These are phyloP conservation scores for Tetrapyrgos nigripes DNA, from an alignment of 1,284 basidiomycete genomes.

Conservation along the genomic window DNA sequence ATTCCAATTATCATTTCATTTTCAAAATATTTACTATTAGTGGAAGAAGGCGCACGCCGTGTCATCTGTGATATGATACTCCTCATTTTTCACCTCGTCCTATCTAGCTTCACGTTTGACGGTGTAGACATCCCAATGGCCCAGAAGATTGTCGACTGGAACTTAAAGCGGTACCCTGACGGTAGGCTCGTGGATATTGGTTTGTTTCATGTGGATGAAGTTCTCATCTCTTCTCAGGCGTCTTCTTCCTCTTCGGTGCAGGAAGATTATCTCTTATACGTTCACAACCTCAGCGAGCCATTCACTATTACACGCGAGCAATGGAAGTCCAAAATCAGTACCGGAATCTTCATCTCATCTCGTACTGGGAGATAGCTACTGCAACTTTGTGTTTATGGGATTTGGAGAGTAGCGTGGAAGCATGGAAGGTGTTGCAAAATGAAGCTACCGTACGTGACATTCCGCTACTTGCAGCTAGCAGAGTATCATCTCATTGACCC, in stretches of 20 bases:
- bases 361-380: slow-evolving; percentile 87
- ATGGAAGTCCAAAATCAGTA: slow-evolving; percentile 71
- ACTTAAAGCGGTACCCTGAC: slow-evolving; percentile 78
- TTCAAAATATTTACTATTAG: too few relatives aligned
- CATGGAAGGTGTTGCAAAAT: slow-evolving; percentile 74
- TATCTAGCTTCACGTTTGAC: slow-evolving; percentile 83
- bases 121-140: slow-evolving; percentile 80
- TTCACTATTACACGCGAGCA: slow-evolving; percentile 75
- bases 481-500: background rate
- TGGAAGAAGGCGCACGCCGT: slow-evolving; percentile 81
- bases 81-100: slow-evolving; percentile 92
- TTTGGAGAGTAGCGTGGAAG: slow-evolving; percentile 62
- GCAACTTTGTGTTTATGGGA: slow-evolving; percentile 77
- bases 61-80: slow-evolving; percentile 90
- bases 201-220: background rate
- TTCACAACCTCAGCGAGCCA: slow-evolving; percentile 78
- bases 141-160: slow-evolving; percentile 80
- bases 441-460: slow-evolving; percentile 71
- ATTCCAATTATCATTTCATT: background rate
- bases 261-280: slow-evolving; percentile 84
- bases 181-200: slow-evolving; percentile 55
- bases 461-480: background rate
- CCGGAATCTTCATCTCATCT: slow-evolving; percentile 76
- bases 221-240: slow-evolving; percentile 52
- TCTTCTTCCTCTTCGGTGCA: slow-evolving; percentile 96